These are phyloP conservation scores for Isabelozyma pseudorhagii DNA, from an alignment of 805 yeast genomes.

Conservation along the genomic window DNA sequence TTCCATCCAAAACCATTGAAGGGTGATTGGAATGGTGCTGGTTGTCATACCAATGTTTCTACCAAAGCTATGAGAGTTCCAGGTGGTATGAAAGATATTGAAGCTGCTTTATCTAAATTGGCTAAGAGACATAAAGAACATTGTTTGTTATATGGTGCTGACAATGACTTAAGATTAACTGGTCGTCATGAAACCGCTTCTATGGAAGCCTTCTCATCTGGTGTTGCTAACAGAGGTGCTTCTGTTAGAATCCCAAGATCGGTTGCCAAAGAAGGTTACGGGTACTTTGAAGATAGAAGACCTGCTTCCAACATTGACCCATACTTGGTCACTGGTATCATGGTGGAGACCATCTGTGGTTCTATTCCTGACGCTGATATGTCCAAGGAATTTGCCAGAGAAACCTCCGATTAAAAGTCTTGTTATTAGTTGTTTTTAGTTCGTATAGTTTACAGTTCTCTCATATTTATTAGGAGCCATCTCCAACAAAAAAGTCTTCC, in stretches of 20 bases:
- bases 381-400: constrained; percentile 86
- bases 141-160: constrained; percentile 91
- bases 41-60: constrained; percentile 98
- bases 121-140: constrained; percentile 97
- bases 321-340: constrained; percentile 96
- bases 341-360: constrained; percentile 96
- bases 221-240: constrained; percentile 99
- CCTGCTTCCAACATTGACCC: constrained; percentile 99
- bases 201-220: constrained; percentile 83
- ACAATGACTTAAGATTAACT: constrained; percentile 92
- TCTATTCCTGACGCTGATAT: constrained; percentile 92
- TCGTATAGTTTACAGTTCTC: not conserved
- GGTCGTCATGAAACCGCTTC: constrained; percentile 99
- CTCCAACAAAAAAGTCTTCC: not conserved
- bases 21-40: constrained; percentile 99
- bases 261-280: constrained; percentile 96
- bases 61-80: constrained; percentile 86
- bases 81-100: constrained; percentile 96
- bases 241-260: constrained; percentile 98
- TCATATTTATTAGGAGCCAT: not conserved
- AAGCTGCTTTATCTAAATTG: constrained; percentile 87
- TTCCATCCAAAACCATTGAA: constrained; percentile 98
- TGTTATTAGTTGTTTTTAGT: not conserved
- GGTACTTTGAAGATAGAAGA: constrained; percentile 99
- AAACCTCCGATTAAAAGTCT: constrained; percentile 32